A percentile compares a stretch with the other conserved stretches of the same genome.
Evolutionary conservation across 805 yeast species (phyloP).

Genomic region (Kodamaea kaohsiungensis): DNA sequence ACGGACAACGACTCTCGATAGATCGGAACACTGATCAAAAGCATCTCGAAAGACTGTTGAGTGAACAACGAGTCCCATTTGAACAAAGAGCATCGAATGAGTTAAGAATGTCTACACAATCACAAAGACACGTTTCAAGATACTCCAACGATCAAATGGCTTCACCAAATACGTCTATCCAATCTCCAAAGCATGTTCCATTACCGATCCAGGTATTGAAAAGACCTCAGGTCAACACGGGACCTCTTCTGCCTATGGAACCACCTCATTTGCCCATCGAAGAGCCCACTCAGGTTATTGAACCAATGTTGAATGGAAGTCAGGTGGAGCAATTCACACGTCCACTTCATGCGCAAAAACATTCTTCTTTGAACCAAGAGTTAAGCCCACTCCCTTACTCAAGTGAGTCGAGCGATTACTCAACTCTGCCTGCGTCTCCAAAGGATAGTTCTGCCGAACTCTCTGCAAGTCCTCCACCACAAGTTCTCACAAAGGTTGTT

Average conservation of each 20-base stretch:
- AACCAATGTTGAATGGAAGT: not conserved
- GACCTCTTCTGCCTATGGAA: conserved; percentile 1
- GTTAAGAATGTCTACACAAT: not conserved
- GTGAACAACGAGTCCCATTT: not conserved
- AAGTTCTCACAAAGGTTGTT: not conserved
- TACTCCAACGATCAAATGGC: not conserved
- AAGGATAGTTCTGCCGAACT: not conserved
- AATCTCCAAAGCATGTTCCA: not conserved
- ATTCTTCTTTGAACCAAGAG: not conserved
- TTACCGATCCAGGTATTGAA: conserved; percentile 1
- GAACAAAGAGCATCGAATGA: not conserved
- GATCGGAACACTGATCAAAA: not conserved
- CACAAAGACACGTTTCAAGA: not conserved
- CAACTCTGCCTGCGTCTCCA: not conserved
- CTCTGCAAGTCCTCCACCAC: not conserved
- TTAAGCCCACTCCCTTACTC: not conserved
- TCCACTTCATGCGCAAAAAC: not conserved
- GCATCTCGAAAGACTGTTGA: not conserved
- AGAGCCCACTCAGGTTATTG: not conserved
- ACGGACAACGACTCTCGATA: not conserved
- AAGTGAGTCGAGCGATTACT: not conserved
- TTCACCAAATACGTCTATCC: not conserved
- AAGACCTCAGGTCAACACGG: not conserved
- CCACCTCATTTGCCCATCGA: not conserved
- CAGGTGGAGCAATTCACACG: not conserved